Evolutionary conservation across 2,329 filamentous ascomycete genomes (phyloP).

Genomic region (Hypoxylon sp.): DNA sequence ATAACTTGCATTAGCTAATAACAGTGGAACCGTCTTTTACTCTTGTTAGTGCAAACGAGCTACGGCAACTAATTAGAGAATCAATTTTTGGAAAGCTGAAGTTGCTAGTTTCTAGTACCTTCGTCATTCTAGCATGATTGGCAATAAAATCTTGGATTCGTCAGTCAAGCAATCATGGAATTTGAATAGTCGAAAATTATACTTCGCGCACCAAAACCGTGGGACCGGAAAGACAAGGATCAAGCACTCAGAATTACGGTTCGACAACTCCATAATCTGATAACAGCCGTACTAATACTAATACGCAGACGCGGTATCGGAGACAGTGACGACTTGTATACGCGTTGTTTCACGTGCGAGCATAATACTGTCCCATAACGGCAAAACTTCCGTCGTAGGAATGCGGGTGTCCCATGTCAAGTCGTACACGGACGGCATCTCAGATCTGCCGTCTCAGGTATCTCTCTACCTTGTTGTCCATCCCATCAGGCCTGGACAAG

Average conservation of each 20-base stretch:
- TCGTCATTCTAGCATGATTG: conserved; percentile 28
- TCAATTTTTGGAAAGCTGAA: conserved; percentile 28
- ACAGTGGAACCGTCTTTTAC: conserved; percentile 26
- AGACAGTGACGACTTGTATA: not conserved
- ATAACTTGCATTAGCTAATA: conserved; percentile 27
- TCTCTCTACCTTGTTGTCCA: conserved; percentile 13
- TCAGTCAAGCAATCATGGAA: conserved; percentile 28
- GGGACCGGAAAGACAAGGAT: conserved; percentile 23
- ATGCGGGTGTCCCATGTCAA: conserved; percentile 15
- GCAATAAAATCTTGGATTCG: conserved; percentile 21
- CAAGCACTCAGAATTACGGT: not conserved
- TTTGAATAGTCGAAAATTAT: conserved; percentile 28
- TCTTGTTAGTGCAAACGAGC: conserved; percentile 13
- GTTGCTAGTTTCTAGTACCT: conserved; percentile 14
- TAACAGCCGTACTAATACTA: not conserved
- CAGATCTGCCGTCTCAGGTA: conserved; percentile 24
- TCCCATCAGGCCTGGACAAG: conserved; percentile 3
- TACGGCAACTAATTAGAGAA: conserved; percentile 8
- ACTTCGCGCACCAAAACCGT: conserved; percentile 10
- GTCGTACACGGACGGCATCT: conserved; percentile 3
- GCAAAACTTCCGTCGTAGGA: conserved; percentile 1
- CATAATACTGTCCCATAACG: conserved; percentile 1
- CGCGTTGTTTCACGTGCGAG: conserved; percentile 22
- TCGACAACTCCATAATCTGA: not conserved
- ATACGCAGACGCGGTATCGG: not conserved